A percentile compares a stretch with the other conserved stretches of the same genome.
phyloP scores from a whole-genome alignment of 208 protist species.

The Histomonas meleagridis region DNA sequence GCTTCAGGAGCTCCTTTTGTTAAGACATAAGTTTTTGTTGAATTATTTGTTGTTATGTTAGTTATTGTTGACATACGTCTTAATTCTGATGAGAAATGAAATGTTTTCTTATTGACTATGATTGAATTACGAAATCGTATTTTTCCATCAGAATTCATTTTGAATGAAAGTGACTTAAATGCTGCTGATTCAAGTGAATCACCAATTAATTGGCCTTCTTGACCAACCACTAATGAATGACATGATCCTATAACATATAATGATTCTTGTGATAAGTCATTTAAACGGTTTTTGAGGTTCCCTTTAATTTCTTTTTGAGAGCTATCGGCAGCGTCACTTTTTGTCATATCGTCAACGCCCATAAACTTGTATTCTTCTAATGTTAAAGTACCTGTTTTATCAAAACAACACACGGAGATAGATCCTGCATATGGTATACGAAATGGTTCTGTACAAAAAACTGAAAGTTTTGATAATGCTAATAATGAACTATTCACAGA shows the following conservation, averaged over 20 bases:
- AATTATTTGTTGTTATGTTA: not conserved
- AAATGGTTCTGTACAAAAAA: conserved; percentile 93
- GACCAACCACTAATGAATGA: not conserved
- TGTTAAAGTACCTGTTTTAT: conserved; percentile 98
- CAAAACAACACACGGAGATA: conserved; percentile 93
- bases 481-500: conserved; percentile 90
- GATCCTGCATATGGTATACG: conserved; percentile 94
- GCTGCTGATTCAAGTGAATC: not conserved
- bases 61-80: conserved; percentile 40
- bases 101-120: not conserved
- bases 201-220: not conserved
- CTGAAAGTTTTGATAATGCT: conserved; percentile 47
- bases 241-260: not conserved
- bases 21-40: not conserved
- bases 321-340: not conserved
- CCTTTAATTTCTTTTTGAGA: not conserved
- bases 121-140: not conserved
- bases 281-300: not conserved
- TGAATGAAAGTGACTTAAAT: not conserved
- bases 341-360: conserved; percentile 47
- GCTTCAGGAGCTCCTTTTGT: conserved; percentile 44
- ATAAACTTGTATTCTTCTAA: conserved; percentile 75
- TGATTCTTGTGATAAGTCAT: not conserved
- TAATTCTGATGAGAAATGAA: not conserved
- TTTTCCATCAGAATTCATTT: not conserved